These are phyloP conservation scores for Rhododendron ferrugineum DNA, from an alignment of 148 eudicot species.

Conservation along the genomic window DNA sequence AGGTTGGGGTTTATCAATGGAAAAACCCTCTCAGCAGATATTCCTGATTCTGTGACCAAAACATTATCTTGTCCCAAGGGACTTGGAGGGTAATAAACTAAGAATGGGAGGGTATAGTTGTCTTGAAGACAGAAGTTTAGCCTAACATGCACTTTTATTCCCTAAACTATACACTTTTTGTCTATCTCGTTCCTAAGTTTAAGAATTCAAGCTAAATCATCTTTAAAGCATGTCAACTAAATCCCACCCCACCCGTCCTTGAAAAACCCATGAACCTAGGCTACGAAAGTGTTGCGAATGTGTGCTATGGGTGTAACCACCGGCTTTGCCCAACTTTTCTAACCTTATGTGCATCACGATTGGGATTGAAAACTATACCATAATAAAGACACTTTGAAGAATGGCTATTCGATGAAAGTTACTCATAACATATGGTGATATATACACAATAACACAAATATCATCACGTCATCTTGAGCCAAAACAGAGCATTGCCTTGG, in stretches of 20 bases:
- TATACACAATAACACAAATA: too few species aligned
- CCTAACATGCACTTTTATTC: background rate
- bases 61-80: background rate
- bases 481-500: background rate
- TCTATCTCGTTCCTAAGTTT: background rate
- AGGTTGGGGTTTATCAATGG: conserved; percentile 12
- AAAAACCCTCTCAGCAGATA: conserved; percentile 2
- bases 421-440: background rate
- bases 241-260: background rate
- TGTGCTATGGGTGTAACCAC: background rate
- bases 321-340: background rate
- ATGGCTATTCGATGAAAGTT: background rate
- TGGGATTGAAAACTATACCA: background rate
- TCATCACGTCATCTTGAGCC: background rate
- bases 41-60: too few species aligned
- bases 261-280: background rate
- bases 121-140: background rate
- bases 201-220: background rate
- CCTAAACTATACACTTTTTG: background rate
- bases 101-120: background rate
- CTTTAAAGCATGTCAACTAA: background rate
- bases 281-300: background rate
- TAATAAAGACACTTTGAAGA: too few species aligned
- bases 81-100: background rate
- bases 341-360: background rate